Evolutionary conservation across 805 yeast genomes (phyloP).

Genomic region (Starmerella floris): DNA sequence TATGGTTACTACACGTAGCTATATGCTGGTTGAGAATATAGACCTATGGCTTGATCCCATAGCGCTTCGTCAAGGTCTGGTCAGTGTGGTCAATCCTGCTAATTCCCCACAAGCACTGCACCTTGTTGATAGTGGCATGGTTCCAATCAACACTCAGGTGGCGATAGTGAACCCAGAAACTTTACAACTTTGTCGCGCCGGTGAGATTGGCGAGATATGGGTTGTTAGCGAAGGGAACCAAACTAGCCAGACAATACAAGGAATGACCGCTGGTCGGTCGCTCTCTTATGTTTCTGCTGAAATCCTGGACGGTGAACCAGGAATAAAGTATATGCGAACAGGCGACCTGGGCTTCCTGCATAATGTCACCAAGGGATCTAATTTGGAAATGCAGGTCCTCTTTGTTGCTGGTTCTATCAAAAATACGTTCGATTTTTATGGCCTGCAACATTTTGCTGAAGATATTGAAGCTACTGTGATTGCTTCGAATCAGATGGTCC

Average conservation of each 20-base stretch:
- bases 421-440: slow-evolving; percentile 81
- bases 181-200: slow-evolving; percentile 56
- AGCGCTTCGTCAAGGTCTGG: slow-evolving; percentile 78
- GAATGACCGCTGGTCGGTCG: slow-evolving; percentile 33
- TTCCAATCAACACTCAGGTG: slow-evolving; percentile 84
- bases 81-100: slow-evolving; percentile 63
- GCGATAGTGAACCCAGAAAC: slow-evolving; percentile 96
- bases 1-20: slow-evolving; percentile 70
- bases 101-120: slow-evolving; percentile 57
- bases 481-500: slow-evolving; percentile 33
- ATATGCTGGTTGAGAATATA: slow-evolving; percentile 76
- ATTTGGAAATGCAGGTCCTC: slow-evolving; percentile 54
- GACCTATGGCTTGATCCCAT: slow-evolving; percentile 77
- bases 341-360: slow-evolving; percentile 93
- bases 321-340: slow-evolving; percentile 61
- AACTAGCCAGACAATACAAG: slow-evolving; percentile 42
- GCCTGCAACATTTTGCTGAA: slow-evolving; percentile 76
- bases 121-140: slow-evolving; percentile 90
- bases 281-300: slow-evolving; percentile 36
- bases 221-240: slow-evolving; percentile 80
- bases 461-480: slow-evolving; percentile 68
- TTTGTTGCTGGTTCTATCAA: slow-evolving; percentile 74
- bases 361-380: slow-evolving; percentile 38
- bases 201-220: slow-evolving; percentile 97
- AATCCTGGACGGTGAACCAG: slow-evolving; percentile 50